Evolutionary conservation across 2,329 filamentous ascomycete genomes (phyloP).

Genomic region (Dissoconium aciculare): DNA sequence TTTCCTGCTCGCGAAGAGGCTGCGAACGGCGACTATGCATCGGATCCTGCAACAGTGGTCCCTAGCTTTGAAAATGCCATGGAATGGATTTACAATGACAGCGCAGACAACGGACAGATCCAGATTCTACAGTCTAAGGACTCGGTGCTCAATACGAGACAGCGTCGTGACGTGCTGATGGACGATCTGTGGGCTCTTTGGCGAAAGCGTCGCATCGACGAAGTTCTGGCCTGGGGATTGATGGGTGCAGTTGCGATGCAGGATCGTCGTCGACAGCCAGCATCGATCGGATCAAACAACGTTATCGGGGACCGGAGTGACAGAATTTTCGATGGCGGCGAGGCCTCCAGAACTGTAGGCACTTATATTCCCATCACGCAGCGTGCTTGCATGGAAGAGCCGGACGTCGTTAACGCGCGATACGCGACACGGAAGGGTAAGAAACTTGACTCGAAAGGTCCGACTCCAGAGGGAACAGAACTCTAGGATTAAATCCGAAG

Average conservation of each 20-base stretch:
- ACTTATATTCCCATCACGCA: slow-evolving; percentile 43
- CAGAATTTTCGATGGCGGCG: slow-evolving; percentile 44
- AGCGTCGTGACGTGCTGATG: slow-evolving; percentile 50
- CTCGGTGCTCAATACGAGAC: slow-evolving; percentile 41
- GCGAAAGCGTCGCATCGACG: slow-evolving; percentile 77
- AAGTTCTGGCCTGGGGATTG: slow-evolving; percentile 62
- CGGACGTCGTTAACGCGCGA: slow-evolving; percentile 47
- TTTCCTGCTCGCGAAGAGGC: slow-evolving; percentile 46
- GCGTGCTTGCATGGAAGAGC: slow-evolving; percentile 40
- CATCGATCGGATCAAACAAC: background rate
- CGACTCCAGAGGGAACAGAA: too few relatives aligned
- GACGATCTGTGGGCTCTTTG: slow-evolving; percentile 70
- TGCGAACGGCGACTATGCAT: slow-evolving; percentile 23
- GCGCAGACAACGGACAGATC: slow-evolving; percentile 34
- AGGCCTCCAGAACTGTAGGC: slow-evolving; percentile 39
- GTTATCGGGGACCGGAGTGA: slow-evolving; percentile 25
- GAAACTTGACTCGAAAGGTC: too few relatives aligned
- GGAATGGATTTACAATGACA: slow-evolving; percentile 66
- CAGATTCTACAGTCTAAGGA: slow-evolving; percentile 16
- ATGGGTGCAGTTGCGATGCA: slow-evolving; percentile 44
- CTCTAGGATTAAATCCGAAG: too few relatives aligned
- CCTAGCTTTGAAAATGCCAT: slow-evolving; percentile 43
- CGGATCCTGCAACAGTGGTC: slow-evolving; percentile 23
- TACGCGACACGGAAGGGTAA: slow-evolving; percentile 40
- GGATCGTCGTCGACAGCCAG: slow-evolving; percentile 15